Percentiles rank a stretch among this genome's conserved stretches.
These are phyloP conservation scores for Fusarium brachygibbosum DNA, from an alignment of 2,329 filamentous ascomycete genomes.

Conservation along the genomic window DNA sequence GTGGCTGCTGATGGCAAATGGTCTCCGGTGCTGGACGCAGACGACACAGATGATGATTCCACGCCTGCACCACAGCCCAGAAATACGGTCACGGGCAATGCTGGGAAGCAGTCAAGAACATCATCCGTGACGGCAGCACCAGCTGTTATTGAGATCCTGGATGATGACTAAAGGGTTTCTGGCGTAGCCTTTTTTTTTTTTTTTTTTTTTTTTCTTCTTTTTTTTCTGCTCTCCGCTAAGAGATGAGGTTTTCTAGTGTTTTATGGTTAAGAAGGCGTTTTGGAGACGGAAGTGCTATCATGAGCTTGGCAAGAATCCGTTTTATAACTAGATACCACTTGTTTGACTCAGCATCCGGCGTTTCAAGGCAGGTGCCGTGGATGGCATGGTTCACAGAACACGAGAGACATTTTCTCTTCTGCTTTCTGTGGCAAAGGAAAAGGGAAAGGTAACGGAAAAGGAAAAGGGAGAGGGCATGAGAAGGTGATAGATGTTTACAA, in stretches of 20 bases:
- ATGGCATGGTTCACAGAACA: neutral
- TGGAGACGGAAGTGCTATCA: constrained; percentile 23
- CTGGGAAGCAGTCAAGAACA: constrained; percentile 16
- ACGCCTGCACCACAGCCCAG: constrained; percentile 23
- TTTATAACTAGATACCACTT: constrained; percentile 42
- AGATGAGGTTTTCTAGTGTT: neutral
- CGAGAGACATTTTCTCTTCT: neutral
- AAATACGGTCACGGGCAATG: constrained; percentile 4
- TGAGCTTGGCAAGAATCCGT: constrained; percentile 25
- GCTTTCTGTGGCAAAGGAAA: neutral
- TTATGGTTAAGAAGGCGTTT: constrained; percentile 26
- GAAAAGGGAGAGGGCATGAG: neutral
- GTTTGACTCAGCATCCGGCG: constrained; percentile 29
- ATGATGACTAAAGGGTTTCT: constrained; percentile 38
- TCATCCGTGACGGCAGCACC: constrained; percentile 19
- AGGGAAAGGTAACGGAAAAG: neutral
- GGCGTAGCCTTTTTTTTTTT: neutral
- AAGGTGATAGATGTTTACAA: neutral
- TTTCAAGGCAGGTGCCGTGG: constrained; percentile 19
- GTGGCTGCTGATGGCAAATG: constrained; percentile 53
- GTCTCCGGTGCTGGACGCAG: constrained; percentile 51
- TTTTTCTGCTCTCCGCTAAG: neutral
- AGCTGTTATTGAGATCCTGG: constrained; percentile 49
- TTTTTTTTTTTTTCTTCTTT: neutral
- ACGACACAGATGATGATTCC: constrained; percentile 48